Base-by-base conservation (phyloP, 176 grass and related monocot species). In the Phoenix dactylifera region DNA sequence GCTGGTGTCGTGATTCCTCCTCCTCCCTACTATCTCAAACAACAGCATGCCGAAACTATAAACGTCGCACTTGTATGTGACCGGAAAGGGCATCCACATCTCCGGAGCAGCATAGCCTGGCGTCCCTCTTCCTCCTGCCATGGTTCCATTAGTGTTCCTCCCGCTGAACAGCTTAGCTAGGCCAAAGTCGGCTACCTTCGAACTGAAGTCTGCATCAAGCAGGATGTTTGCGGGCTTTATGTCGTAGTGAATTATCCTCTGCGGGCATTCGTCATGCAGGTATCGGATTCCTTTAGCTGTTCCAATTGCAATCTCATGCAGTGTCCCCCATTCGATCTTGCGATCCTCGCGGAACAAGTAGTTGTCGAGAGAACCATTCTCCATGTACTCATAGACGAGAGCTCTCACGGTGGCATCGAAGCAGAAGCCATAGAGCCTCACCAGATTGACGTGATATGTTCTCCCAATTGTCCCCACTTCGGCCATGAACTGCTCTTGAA, bases 31-130 rank as follows among this genome's bases (percentile, higher is more conserved):
- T 19, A 62, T 62, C 60, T 62, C 60, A 62, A 62, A 62, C 30
- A 62, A 35, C 6, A 62, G 29, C 60, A 62, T 62, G 15, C 60
- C 60, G 32, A 62, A 62, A 18, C 60, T 62, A 35, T 62, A 62
- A 15, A 62, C 60, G 29, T 62, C 60, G 60, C 60, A 48, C 60
- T 62, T 62, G 28, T 48, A 12, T 1, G 60, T 48, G 30, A 62
- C 60, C 60, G 60, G 30, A 20, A n/a, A 22, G 7, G 30, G 60
- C 60, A 23, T 22, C 60, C 60, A 62, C 60, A 62, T 20, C 30
- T 62, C 60, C 18, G 30, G 60, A 12, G 60, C 59, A 4, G 60
- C 60, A 18, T 62, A 62, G 1, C 60, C 60, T 3, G 60, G 60
- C 17, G 60, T 62, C 3, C 60, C 60, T 24, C 60, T n/a, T 18